These are phyloP conservation scores for Petunia hybrid DNA, from an alignment of 305 asterid species.

Conservation along the genomic window DNA sequence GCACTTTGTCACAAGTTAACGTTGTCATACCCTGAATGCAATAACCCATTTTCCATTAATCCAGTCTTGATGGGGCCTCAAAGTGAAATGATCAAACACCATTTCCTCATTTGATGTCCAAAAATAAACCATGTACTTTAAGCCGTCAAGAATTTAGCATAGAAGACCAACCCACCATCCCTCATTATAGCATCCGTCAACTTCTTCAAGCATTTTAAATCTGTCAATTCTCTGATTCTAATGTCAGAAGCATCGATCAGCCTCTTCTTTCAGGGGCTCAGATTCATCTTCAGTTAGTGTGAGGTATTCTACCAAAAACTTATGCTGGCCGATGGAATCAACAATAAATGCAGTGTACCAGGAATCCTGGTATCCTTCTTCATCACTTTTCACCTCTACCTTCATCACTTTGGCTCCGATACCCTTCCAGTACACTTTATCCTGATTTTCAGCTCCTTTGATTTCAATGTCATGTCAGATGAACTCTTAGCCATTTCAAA, in stretches of 20 bases:
- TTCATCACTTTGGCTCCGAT: conserved; percentile 43
- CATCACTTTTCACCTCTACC: conserved; percentile 66
- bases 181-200: conserved; percentile 63
- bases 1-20: neutral
- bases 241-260: conserved; percentile 41
- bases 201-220: conserved; percentile 54
- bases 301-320: conserved; percentile 58
- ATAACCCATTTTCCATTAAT: conserved; percentile 53
- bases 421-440: conserved; percentile 40
- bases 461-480: conserved; percentile 37
- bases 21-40: conserved; percentile 46
- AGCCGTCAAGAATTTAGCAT: conserved; percentile 47
- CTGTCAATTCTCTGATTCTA: conserved; percentile 42
- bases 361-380: conserved; percentile 66
- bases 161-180: conserved; percentile 71
- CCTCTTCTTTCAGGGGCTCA: conserved; percentile 45
- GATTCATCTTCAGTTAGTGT: conserved; percentile 54
- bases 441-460: conserved; percentile 40
- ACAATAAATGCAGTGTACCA: conserved; percentile 58
- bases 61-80: conserved; percentile 68
- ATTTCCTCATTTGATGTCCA: conserved; percentile 62
- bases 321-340: conserved; percentile 36
- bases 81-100: conserved; percentile 42
- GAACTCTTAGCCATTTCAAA: conserved; percentile 42
- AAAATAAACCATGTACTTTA: conserved; percentile 53